phyloP scores from a whole-genome alignment of 75 land plant genomes.

The Pinus tabuliformis region DNA sequence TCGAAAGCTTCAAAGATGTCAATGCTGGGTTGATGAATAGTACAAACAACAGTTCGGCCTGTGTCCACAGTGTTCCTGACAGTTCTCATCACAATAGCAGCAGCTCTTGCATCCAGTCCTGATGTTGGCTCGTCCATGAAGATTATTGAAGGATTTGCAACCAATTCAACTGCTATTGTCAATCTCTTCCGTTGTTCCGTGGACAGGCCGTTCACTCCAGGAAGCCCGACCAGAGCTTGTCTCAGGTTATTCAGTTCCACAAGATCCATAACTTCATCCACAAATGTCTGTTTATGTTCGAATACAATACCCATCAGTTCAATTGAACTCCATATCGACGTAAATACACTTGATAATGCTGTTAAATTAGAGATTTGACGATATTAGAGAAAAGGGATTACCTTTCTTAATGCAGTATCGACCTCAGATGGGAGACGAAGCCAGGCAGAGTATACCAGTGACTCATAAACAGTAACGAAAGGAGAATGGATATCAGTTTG shows the following conservation, averaged over 20 bases:
- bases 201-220: slow-evolving; percentile 55
- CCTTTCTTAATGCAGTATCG: slow-evolving; percentile 40
- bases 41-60: slow-evolving; percentile 69
- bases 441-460: slow-evolving; percentile 72
- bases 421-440: slow-evolving; percentile 59
- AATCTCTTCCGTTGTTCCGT: slow-evolving; percentile 61
- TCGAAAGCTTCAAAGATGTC: slow-evolving; percentile 72
- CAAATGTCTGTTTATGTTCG: slow-evolving; percentile 37
- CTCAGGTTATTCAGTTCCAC: slow-evolving; percentile 43
- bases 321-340: too few relatives aligned
- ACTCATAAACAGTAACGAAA: slow-evolving; percentile 76
- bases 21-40: slow-evolving; percentile 73
- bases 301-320: too few relatives aligned
- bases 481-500: slow-evolving; percentile 87
- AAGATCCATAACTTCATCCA: slow-evolving; percentile 65
- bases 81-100: slow-evolving; percentile 73
- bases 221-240: slow-evolving; percentile 58
- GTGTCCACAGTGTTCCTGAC: slow-evolving; percentile 71
- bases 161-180: slow-evolving; percentile 66
- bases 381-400: background rate
- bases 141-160: slow-evolving; percentile 67
- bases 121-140: slow-evolving; percentile 77
- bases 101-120: slow-evolving; percentile 69
- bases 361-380: too few relatives aligned
- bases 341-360: too few relatives aligned